Evolutionary conservation across 2,329 filamentous ascomycete species (phyloP).

Genomic region (Fusarium torulosum): DNA sequence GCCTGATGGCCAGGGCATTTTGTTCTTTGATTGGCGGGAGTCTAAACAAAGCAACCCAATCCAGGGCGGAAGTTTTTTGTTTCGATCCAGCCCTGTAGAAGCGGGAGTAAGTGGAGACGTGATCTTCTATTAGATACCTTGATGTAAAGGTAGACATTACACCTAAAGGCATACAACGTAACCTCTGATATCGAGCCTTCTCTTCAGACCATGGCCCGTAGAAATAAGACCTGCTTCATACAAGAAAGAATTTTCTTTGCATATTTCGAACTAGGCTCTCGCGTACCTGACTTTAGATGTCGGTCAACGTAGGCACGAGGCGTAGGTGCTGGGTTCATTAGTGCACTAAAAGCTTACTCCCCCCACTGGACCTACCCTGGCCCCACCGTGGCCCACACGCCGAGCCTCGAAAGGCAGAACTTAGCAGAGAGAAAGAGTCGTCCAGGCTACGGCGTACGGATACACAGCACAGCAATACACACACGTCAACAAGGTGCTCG

Average conservation of each 20-base stretch:
- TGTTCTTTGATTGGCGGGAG: slow-evolving; percentile 19
- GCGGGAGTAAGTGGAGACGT: slow-evolving; percentile 34
- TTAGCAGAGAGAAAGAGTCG: neutral
- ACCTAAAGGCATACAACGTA: neutral
- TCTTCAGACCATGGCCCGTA: neutral
- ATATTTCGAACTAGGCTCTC: slow-evolving; percentile 6
- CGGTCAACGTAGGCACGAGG: slow-evolving; percentile 14
- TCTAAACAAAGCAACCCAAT: slow-evolving; percentile 26
- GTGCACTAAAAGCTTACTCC: slow-evolving; percentile 30
- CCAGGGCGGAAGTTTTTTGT: slow-evolving; percentile 30
- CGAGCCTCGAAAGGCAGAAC: slow-evolving; percentile 15
- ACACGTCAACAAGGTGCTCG: slow-evolving; percentile 19
- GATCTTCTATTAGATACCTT: neutral
- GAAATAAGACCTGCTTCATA: neutral
- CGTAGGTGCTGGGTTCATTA: slow-evolving; percentile 4
- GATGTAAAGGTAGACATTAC: neutral
- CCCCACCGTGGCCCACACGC: slow-evolving; percentile 14
- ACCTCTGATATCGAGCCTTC: neutral
- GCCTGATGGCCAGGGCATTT: slow-evolving; percentile 24
- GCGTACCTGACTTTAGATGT: slow-evolving; percentile 30
- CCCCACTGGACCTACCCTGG: slow-evolving; percentile 24
- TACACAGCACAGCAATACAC: slow-evolving; percentile 9
- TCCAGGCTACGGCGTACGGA: neutral
- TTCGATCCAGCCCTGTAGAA: slow-evolving; percentile 38
- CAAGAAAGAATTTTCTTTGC: neutral